A percentile compares a stretch with the other conserved stretches of the same genome.
Evolutionary conservation across 2,329 filamentous ascomycete species (phyloP).

Genomic region (Botryotinia narcissicola): DNA sequence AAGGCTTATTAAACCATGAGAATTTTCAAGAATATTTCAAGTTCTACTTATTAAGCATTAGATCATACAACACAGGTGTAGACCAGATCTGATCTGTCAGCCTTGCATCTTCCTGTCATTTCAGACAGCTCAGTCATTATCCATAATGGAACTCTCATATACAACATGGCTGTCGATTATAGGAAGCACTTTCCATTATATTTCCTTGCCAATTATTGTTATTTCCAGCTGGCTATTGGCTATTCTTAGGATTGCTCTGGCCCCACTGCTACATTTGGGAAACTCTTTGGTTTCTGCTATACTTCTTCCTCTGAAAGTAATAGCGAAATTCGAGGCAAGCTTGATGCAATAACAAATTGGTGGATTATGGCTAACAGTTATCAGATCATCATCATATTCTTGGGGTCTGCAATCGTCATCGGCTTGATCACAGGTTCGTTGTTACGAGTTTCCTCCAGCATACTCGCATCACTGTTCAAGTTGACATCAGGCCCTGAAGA

Average conservation of each 20-base stretch:
- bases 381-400: slow-evolving; percentile 47
- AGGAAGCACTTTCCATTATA: slow-evolving; percentile 28
- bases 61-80: neutral
- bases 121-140: neutral
- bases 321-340: slow-evolving; percentile 37
- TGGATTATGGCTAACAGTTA: slow-evolving; percentile 21
- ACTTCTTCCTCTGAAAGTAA: slow-evolving; percentile 32
- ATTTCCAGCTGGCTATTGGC: slow-evolving; percentile 25
- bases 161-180: slow-evolving; percentile 30
- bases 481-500: slow-evolving; percentile 38
- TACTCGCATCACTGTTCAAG: slow-evolving; percentile 52
- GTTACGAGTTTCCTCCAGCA: slow-evolving; percentile 55
- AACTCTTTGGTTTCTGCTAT: slow-evolving; percentile 27
- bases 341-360: neutral
- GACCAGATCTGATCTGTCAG: neutral
- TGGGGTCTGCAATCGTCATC: slow-evolving; percentile 65
- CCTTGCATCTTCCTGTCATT: neutral
- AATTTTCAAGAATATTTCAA: neutral
- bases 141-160: slow-evolving; percentile 16
- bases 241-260: slow-evolving; percentile 27
- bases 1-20: neutral
- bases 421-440: slow-evolving; percentile 62
- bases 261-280: slow-evolving; percentile 34
- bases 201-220: slow-evolving; percentile 29
- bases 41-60: neutral